Base-by-base conservation (phyloP, 108 stramenopile genomes). In the Seminavis robusta region DNA sequence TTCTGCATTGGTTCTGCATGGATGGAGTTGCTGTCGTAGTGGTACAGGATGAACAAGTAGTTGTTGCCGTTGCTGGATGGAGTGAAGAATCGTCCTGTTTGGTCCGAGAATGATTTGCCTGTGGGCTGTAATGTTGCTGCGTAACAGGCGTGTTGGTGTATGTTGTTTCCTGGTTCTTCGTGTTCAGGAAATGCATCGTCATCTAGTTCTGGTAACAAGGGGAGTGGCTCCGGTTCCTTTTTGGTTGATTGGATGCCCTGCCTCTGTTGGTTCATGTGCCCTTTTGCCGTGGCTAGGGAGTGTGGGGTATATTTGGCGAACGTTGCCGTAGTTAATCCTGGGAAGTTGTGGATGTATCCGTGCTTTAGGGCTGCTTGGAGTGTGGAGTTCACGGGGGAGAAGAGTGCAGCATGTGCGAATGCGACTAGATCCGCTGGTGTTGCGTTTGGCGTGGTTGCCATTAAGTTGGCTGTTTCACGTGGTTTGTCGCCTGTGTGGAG, bases 21-120 rank as follows among this genome's bases (percentile, higher is more conserved):
- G 19, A 80, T 76, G 56, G 32, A 46, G 45, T 80, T 75, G 38
- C 48, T 51, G 47, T 80, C 74, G 29, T 67, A 42, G 27, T 75
- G 60, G 10, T 71, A 60, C 0, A 74, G 16, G 17, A 79, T 44
- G 45, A 79, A 47, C 0, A 71, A 33, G 53, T 80, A 74, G 25
- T 71, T 38, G 49, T 79, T 61, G 0, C 76, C 76, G 3, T 16
- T 49, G 33, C 32, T 39, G 9, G 77, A 70, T 7, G 50, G 28
- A 4, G 30, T 37, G 6, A 55, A 43, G 29, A 80, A 68, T 0
- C 36, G 24, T 0, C 79, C 79, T 0, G 68, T 67, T 57, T 74
- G 68, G 40, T 77, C 76, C 0, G 64, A 51, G 48, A 63, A 74
- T 33, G 63, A 64, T 42, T 47, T 15, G 9, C 63, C 70, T 15